Evolutionary conservation across 140 eudicot species (phyloP).

Genomic region (Ambrosia hybrid): DNA sequence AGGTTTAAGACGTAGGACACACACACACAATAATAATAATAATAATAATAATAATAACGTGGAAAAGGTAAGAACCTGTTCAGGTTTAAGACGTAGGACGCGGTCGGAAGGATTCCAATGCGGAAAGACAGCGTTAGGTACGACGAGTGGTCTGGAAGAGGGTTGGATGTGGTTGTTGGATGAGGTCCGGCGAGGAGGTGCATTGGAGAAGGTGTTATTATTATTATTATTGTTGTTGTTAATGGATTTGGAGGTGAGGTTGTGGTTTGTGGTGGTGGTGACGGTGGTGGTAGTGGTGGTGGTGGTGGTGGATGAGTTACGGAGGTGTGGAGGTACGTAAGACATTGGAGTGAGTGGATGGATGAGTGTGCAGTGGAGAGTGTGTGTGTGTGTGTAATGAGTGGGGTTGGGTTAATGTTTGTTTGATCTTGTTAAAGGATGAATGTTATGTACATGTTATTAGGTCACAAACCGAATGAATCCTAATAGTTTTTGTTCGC

Average conservation of each 20-base stretch:
- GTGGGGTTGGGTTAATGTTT: conserved; percentile 11
- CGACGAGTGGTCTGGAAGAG: conserved; percentile 39
- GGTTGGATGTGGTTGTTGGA: conserved; percentile 39
- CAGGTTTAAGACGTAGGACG: conserved; percentile 67
- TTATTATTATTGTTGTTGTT: conserved; percentile 8
- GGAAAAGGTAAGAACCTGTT: conserved; percentile 46
- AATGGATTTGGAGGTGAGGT: conserved; percentile 42
- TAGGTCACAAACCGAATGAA: too few species aligned
- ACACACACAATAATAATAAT: too few species aligned
- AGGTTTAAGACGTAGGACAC: conserved; percentile 69
- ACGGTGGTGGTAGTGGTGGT: conserved; percentile 26
- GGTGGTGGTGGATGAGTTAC: conserved; percentile 51
- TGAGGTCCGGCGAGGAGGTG: conserved; percentile 59
- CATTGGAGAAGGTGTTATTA: conserved; percentile 40
- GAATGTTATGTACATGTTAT: too few species aligned
- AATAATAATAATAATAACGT: too few species aligned
- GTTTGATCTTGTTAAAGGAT: not conserved
- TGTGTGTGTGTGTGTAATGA: conserved; percentile 11
- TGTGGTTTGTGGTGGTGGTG: conserved; percentile 38
- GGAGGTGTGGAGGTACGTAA: conserved; percentile 87
- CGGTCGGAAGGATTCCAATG: conserved; percentile 91
- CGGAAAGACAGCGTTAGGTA: conserved; percentile 55
- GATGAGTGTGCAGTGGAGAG: conserved; percentile 31
- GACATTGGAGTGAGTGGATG: conserved; percentile 51
- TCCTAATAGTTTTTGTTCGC: too few species aligned